phyloP scores from a whole-genome alignment of 163 green algal genomes.

The Volvox carteri region DNA sequence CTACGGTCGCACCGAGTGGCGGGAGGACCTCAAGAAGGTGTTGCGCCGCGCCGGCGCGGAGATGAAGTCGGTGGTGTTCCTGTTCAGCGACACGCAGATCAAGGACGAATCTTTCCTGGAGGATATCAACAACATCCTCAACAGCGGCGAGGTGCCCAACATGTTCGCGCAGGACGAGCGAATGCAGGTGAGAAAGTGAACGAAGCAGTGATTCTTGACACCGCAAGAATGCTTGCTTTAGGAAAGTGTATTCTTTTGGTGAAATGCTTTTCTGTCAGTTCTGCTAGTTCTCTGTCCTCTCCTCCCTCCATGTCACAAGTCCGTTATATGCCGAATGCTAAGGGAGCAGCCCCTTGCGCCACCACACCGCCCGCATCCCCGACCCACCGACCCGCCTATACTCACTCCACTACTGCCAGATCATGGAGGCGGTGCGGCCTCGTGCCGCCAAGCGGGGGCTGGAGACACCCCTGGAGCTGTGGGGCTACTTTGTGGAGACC shows the following conservation, averaged over 20 bases:
- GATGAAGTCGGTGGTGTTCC: conserved; percentile 77
- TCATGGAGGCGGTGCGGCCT: conserved; percentile 77
- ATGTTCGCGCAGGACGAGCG: conserved; percentile 83
- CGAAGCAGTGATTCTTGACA: too few relatives aligned
- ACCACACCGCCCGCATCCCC: too few relatives aligned
- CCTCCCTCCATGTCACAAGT: too few relatives aligned
- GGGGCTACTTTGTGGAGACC: conserved; percentile 82
- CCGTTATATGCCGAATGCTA: too few relatives aligned
- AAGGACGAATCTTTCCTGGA: conserved; percentile 80
- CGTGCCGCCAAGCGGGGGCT: conserved; percentile 74
- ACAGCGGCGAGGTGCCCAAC: conserved; percentile 86
- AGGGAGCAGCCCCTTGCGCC: too few relatives aligned
- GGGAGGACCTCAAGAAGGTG: conserved; percentile 80
- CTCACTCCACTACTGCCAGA: too few relatives aligned
- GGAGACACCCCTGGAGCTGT: conserved; percentile 85
- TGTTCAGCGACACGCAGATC: conserved; percentile 88
- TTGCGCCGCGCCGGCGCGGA: conserved; percentile 67
- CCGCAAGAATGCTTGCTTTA: too few relatives aligned
- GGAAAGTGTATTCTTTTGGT: too few relatives aligned
- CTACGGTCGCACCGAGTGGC: conserved; percentile 81
- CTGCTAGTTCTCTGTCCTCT: too few relatives aligned
- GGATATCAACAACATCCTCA: conserved; percentile 90
- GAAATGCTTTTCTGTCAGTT: too few relatives aligned
- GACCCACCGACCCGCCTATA: too few relatives aligned
- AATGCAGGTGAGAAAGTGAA: conserved; percentile 65